Evolutionary conservation across 306 rosid species (phyloP).

Genomic region (Fragaria nilgerrensis): DNA sequence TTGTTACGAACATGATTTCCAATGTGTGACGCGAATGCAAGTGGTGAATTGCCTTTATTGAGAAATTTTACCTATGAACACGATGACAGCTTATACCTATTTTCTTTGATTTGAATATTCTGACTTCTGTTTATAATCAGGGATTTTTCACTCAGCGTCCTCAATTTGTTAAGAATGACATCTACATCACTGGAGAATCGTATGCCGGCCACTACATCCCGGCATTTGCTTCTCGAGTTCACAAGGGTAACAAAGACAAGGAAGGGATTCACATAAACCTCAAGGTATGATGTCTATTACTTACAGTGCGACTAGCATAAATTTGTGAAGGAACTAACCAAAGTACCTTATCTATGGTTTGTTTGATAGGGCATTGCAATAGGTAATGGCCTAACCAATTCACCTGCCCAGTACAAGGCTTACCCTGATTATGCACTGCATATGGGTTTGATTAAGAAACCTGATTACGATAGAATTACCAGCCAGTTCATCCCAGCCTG

Average conservation of each 20-base stretch:
- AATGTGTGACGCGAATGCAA: neutral
- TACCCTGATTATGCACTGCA: constrained; percentile 72
- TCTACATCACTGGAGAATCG: constrained; percentile 89
- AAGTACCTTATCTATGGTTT: neutral
- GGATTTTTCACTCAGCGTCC: constrained; percentile 75
- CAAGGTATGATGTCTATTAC: constrained; percentile 38
- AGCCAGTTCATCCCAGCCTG: constrained; percentile 51
- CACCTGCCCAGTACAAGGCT: constrained; percentile 75
- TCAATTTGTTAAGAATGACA: constrained; percentile 59
- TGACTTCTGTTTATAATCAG: constrained; percentile 35
- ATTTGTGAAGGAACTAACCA: neutral
- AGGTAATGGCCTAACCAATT: constrained; percentile 83
- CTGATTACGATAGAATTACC: constrained; percentile 45
- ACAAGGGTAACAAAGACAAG: constrained; percentile 75
- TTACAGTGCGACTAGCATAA: neutral
- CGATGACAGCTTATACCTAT: neutral
- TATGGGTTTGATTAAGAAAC: constrained; percentile 45
- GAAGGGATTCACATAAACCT: constrained; percentile 76
- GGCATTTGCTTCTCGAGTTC: constrained; percentile 79
- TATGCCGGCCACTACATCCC: constrained; percentile 96
- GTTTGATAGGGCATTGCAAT: constrained; percentile 79
- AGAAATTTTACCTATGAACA: neutral
- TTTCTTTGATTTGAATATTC: neutral
- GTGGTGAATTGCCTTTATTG: neutral
- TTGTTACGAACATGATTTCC: neutral